These are phyloP conservation scores for Calonectria pauciramosa DNA, from an alignment of 2,329 filamentous ascomycete genomes.

Conservation along the genomic window DNA sequence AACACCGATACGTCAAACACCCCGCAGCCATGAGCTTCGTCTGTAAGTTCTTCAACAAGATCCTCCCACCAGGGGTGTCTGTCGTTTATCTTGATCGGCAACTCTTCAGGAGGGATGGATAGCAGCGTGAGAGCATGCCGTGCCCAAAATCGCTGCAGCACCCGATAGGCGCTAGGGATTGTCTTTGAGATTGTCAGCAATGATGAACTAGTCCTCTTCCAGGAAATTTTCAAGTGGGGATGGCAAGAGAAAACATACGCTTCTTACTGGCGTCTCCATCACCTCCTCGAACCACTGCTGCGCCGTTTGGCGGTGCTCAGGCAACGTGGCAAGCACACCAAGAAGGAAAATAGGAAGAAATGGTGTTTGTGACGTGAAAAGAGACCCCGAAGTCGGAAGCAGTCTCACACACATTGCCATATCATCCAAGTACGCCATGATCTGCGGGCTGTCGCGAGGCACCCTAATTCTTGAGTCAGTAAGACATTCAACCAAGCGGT, in stretches of 20 bases:
- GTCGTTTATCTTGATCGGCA: neutral
- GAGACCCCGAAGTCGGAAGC: neutral
- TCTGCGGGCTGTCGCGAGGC: neutral
- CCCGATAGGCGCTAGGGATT: neutral
- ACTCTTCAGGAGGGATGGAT: neutral
- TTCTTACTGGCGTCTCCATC: neutral
- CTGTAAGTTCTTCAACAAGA: neutral
- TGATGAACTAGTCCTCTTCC: neutral
- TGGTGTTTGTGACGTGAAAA: neutral
- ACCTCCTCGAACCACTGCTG: neutral
- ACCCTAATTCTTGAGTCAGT: neutral
- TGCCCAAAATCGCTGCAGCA: neutral
- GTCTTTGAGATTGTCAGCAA: neutral
- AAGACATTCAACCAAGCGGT: neutral
- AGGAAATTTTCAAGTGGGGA: neutral
- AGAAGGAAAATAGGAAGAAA: neutral
- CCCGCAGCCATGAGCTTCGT: neutral
- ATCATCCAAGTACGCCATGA: neutral
- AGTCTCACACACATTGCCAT: neutral
- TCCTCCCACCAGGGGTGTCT: constrained; percentile 7
- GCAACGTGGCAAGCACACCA: neutral
- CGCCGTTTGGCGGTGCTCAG: neutral
- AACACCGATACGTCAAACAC: neutral
- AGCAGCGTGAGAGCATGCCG: neutral
- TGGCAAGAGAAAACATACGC: neutral